Evolutionary conservation across 257 asterid species (phyloP), one percentile per base, ranked within the genome.

Genomic region (Plantago ovata): DNA sequence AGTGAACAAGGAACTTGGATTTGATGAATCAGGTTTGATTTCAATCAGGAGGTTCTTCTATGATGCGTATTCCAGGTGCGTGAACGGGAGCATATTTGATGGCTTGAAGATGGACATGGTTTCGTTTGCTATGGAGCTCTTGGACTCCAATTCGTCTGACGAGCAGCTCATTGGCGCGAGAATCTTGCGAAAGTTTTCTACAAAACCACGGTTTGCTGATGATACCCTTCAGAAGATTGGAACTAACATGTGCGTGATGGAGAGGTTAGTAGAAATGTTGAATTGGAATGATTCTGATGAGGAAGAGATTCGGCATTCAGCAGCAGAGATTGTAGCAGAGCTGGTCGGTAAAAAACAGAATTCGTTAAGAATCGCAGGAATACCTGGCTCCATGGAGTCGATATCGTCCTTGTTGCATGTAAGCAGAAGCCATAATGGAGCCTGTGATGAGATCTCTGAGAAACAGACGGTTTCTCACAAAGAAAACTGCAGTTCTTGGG

Each of bases 101-200:
- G 99, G 99, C 1, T 44, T 93, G 66, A 89, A 84, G 57, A 84
- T 93, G 95, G 99, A 93, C 54, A 84, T 93, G 96, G 91, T 89
- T 22, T 71, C 87, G 4, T 89, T 89, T 38, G 79, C 84, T 0
- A 89, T 84, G 94, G 99, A 93, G 57, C 91, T 93, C 6, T 42
- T 92, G 57, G 73, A 65, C 62, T 92, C 98, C 1, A 72, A 72
- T 46, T 82, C 86, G 2, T 84, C 96, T 1, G 97, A 93, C 20
- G 99, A 93, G 62, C 97, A 93, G 78, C 77, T 89, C 33, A 84
- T 86, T 7, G 97, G 97, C 14, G 94, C 85, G 0, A 71, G 86
- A 23, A 84, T 89, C 64, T 50, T 93, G 49, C 63, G 84, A 57
- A 74, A 69, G 10, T 82, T 93, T 40, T 62, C 95, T 36, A 69